phyloP scores from a whole-genome alignment of 139 green algal genomes.

The Coelastrella sp. region DNA sequence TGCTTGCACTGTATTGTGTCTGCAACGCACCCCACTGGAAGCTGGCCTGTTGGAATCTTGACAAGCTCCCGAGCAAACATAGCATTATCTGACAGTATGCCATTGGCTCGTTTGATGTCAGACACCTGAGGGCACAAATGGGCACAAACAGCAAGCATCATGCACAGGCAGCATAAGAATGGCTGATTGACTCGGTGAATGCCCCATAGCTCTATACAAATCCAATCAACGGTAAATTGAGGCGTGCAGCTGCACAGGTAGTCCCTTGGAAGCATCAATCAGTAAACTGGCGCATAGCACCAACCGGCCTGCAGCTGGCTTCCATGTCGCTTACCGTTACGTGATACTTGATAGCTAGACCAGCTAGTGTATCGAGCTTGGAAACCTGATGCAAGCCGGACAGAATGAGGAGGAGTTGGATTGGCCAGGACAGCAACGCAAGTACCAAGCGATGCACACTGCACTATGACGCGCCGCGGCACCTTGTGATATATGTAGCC shows the following conservation, averaged over 20 bases:
- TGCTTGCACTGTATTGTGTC: not conserved
- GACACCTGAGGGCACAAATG: constrained; percentile 68
- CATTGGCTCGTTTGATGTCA: constrained; percentile 90
- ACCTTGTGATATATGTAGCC: constrained; percentile 55
- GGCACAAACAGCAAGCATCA: no score
- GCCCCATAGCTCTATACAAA: no score
- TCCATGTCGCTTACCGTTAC: constrained; percentile 69
- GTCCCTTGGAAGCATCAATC: no score
- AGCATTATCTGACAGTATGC: constrained; percentile 81
- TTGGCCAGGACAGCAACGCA: constrained; percentile 41
- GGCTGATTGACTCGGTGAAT: no score
- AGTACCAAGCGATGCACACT: constrained; percentile 2
- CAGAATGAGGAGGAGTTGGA: no score
- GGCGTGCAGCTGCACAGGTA: no score
- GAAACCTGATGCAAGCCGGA: constrained; percentile 68
- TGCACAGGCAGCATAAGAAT: no score
- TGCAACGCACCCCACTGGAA: constrained; percentile 73
- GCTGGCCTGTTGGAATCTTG: constrained; percentile 75
- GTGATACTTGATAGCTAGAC: constrained; percentile 86
- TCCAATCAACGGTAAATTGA: no score
- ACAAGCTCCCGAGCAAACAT: constrained; percentile 83
- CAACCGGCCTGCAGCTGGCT: not conserved
- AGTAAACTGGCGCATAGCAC: no score
- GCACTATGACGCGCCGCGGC: not conserved
- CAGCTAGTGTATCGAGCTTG: constrained; percentile 88